Evolutionary conservation across 2,329 filamentous ascomycete genomes (phyloP).

Genomic region (Catunica adiposa): DNA sequence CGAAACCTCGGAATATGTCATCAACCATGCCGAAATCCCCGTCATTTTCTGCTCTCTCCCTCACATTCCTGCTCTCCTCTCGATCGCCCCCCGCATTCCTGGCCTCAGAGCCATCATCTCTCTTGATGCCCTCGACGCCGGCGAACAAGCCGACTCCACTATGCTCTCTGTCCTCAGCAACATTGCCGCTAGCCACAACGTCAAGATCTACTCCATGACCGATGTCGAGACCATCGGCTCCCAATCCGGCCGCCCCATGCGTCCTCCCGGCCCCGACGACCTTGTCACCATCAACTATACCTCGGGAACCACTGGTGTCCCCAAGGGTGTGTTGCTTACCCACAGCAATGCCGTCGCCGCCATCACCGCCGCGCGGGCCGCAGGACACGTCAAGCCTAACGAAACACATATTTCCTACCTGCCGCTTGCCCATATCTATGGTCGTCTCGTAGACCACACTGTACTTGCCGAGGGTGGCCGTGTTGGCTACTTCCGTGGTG

Average conservation of each 20-base stretch:
- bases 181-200: slow-evolving; percentile 55
- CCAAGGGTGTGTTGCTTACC: slow-evolving; percentile 70
- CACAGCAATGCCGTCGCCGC: slow-evolving; percentile 69
- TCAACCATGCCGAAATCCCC: slow-evolving; percentile 68
- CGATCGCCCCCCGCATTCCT: slow-evolving; percentile 60
- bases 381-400: slow-evolving; percentile 30
- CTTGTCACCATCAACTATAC: slow-evolving; percentile 84
- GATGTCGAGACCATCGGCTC: slow-evolving; percentile 72
- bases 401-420: slow-evolving; percentile 73
- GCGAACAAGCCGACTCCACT: slow-evolving; percentile 59
- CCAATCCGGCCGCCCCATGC: slow-evolving; percentile 50
- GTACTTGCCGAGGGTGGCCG: slow-evolving; percentile 54
- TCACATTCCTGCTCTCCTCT: slow-evolving; percentile 67
- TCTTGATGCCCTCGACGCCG: slow-evolving; percentile 64
- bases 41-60: slow-evolving; percentile 64
- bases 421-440: slow-evolving; percentile 86
- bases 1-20: slow-evolving; percentile 84
- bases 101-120: slow-evolving; percentile 75
- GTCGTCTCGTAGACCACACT: slow-evolving; percentile 65
- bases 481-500: slow-evolving; percentile 88
- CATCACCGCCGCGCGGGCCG: slow-evolving; percentile 42
- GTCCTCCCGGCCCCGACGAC: slow-evolving; percentile 57
- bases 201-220: slow-evolving; percentile 61
- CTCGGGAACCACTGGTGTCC: slow-evolving; percentile 66
- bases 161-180: slow-evolving; percentile 65